Conservation (phyloP, 1,139 yeast genomes). For the Wickerhamomyces sp. region DNA sequence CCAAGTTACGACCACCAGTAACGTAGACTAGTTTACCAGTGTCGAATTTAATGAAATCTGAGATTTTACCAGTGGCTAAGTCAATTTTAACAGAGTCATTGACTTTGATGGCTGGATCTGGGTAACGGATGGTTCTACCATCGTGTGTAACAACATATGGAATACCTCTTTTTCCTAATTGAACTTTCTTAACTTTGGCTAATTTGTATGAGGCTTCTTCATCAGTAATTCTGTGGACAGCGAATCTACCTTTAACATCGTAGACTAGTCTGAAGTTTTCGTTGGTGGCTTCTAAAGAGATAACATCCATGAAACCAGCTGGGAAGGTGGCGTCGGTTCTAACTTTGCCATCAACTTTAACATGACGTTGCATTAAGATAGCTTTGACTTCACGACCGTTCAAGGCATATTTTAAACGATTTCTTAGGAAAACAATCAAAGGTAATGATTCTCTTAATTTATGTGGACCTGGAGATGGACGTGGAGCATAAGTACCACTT, state of each 20-base stretch:
- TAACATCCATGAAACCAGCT: conserved; percentile 99
- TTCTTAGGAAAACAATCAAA: conserved; percentile 95
- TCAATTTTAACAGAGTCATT: conserved; percentile 97
- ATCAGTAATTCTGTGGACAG: conserved; percentile 98
- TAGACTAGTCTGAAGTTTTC: conserved; percentile 98
- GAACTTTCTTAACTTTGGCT: conserved; percentile 96
- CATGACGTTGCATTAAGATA: conserved; percentile 98
- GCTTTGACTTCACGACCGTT: conserved; percentile 99
- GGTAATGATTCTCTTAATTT: conserved; percentile 99
- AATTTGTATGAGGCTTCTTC: conserved; percentile 98
- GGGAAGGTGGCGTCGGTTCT: conserved; percentile 99
- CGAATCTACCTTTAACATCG: conserved; percentile 98
- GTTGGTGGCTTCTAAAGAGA: conserved; percentile 94
- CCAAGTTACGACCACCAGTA: conserved; percentile 99
- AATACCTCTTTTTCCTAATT: conserved; percentile 96
- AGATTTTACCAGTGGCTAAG: conserved; percentile 91
- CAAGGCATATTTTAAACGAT: conserved; percentile 98
- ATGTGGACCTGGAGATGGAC: conserved; percentile 99
- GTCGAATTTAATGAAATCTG: conserved; percentile 90
- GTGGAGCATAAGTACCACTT: conserved; percentile 99
- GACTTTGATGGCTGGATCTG: conserved; percentile 94
- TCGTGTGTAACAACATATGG: conserved; percentile 99
- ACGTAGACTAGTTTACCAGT: conserved; percentile 95
- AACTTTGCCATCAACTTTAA: conserved; percentile 98
- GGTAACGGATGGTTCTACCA: conserved; percentile 99